A percentile compares a stretch with the other conserved stretches of the same genome.
phyloP scores from a whole-genome alignment of 1,284 basidiomycete genomes.

The Paramarasmius palmivorus region DNA sequence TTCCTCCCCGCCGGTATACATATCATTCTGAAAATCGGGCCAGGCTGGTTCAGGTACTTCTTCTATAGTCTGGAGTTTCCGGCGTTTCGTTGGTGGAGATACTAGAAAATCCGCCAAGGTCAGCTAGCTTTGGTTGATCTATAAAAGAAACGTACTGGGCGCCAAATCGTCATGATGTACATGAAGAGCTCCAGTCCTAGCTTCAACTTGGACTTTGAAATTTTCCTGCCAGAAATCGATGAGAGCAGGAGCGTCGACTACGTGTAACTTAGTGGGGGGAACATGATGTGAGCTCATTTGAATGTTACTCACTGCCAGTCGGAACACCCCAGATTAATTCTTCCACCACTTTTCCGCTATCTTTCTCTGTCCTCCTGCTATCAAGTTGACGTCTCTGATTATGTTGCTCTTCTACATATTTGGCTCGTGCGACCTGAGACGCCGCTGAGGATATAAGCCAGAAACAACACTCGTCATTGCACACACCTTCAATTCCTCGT shows the following conservation, averaged over 20 bases:
- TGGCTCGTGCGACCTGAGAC: conserved; percentile 56
- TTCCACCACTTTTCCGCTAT: conserved; percentile 53
- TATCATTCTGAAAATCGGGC: background rate
- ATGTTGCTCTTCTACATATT: conserved; percentile 67
- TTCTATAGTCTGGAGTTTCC: background rate
- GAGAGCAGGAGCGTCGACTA: conserved; percentile 65
- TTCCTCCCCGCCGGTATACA: conserved; percentile 20
- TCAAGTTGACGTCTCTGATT: conserved; percentile 49
- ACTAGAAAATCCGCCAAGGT: background rate
- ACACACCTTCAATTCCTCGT: conserved; percentile 74
- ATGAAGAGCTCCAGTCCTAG: conserved; percentile 50
- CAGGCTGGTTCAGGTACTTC: background rate
- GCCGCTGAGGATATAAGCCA: background rate
- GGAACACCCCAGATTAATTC: conserved; percentile 72
- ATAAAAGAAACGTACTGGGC: background rate
- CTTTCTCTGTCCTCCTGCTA: conserved; percentile 57
- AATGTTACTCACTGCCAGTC: conserved; percentile 44
- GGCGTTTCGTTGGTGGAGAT: background rate
- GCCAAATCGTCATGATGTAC: conserved; percentile 27
- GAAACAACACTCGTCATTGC: background rate
- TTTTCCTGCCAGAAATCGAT: conserved; percentile 72
- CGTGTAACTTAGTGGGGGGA: conserved; percentile 9
- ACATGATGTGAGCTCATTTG: background rate
- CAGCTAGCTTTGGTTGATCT: background rate
- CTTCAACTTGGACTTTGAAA: conserved; percentile 67